Conservation (phyloP, 176 grass and related monocot species). For the Chloris gayana region DNA sequence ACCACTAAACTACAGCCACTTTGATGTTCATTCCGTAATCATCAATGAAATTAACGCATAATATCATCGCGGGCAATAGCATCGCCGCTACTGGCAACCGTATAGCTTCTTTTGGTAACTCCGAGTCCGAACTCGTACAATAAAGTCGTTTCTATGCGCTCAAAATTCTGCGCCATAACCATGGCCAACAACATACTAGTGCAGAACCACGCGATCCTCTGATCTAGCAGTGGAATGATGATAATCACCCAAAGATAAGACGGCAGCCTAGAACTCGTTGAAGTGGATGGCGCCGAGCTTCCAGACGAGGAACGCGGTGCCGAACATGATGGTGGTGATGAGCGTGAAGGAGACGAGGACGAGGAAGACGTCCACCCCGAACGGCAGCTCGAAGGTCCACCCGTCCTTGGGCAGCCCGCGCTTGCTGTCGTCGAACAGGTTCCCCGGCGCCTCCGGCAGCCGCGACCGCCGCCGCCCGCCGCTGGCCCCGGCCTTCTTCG, state of each 20-base stretch:
- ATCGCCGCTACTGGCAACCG: neutral
- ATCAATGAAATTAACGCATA: accelerated
- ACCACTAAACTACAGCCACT: constrained; percentile 69
- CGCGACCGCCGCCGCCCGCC: constrained; percentile 53
- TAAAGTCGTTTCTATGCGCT: neutral
- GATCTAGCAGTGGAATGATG: neutral
- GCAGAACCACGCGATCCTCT: constrained; percentile 5
- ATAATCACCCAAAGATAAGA: neutral
- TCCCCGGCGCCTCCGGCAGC: constrained; percentile 74
- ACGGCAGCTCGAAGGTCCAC: constrained; percentile 83
- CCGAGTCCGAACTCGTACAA: neutral
- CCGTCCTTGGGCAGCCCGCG: constrained; percentile 68
- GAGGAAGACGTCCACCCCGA: constrained; percentile 71
- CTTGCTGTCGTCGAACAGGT: constrained; percentile 91
- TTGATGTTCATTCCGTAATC: accelerated
- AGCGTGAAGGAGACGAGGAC: constrained; percentile 69
- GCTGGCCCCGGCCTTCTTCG: constrained; percentile 37
- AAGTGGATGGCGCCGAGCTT: constrained; percentile 92
- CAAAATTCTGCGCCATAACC: constrained; percentile 16
- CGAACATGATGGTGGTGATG: constrained; percentile 88
- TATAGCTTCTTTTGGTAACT: neutral
- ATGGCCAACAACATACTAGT: neutral
- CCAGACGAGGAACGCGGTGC: constrained; percentile 86
- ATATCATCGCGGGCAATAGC: neutral
- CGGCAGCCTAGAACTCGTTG: constrained; percentile 67